These are phyloP conservation scores for Ephemerocybe angulata DNA, from an alignment of 768 basidiomycete species.

Conservation along the genomic window DNA sequence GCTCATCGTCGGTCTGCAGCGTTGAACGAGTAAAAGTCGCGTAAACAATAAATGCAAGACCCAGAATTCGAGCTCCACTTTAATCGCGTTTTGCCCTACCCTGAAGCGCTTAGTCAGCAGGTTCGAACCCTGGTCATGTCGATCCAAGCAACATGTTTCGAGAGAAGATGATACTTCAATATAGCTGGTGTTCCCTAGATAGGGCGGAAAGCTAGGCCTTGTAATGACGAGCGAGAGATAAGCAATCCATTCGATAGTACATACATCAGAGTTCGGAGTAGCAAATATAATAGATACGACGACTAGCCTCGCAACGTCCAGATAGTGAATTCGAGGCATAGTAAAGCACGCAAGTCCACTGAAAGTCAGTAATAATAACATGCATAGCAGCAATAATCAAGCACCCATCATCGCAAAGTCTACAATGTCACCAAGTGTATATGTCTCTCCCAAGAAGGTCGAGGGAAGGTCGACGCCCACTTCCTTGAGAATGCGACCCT, in stretches of 20 bases:
- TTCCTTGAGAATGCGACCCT: conserved; percentile 27
- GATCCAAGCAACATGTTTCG: too few relatives aligned
- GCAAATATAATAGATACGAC: not conserved
- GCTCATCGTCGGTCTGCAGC: conserved; percentile 16
- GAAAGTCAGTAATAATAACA: not conserved
- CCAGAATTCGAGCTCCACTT: not conserved
- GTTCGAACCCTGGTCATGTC: too few relatives aligned
- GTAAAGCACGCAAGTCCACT: not conserved
- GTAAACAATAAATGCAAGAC: too few relatives aligned
- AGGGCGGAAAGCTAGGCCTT: too few relatives aligned
- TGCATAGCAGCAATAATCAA: too few relatives aligned
- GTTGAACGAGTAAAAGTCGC: not conserved
- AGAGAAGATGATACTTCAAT: too few relatives aligned
- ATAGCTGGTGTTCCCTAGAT: too few relatives aligned
- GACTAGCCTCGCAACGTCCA: too few relatives aligned
- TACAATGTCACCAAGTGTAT: not conserved
- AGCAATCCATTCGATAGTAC: too few relatives aligned
- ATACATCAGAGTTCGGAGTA: too few relatives aligned
- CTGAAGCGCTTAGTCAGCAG: conserved; percentile 9
- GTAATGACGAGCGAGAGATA: too few relatives aligned
- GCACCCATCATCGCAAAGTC: not conserved
- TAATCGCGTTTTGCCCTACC: conserved; percentile 14
- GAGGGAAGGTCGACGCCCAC: conserved; percentile 29
- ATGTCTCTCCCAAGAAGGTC: not conserved
- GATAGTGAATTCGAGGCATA: too few relatives aligned